Evolutionary conservation across 1,284 basidiomycete genomes (phyloP), one percentile per base, ranked within the genome.

Genomic region (Meripilus lineatus): DNA sequence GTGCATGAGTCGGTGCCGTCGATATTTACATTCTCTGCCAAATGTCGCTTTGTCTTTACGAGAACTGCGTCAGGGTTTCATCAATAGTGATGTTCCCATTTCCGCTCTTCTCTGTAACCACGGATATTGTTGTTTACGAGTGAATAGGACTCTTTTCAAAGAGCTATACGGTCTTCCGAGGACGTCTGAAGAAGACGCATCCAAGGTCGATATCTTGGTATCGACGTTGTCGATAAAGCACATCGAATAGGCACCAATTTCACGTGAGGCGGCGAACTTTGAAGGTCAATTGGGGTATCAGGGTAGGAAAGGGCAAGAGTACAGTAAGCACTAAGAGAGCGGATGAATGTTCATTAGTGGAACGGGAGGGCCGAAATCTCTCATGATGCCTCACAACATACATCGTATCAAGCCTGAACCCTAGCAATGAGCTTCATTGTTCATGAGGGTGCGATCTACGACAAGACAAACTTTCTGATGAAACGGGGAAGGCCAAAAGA

Each of bases 201-300:
- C 94, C 83, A 58, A 95, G 94, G 35, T 72, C 75, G 46, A 96
- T 75, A 4, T 72, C 2, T 69, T 62, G 4, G 71, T 63, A 14
- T 76, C 63, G 2, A 92, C 62, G 86, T 38, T 70, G 62, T 28
- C 89, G 79, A 56, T 95, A 93, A 15, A 99, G 74, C 5, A 99
- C 77, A 54, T 93, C 90, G 63, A 99, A 99, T 5, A 98, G 0
- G 96, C 95, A 40, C 95, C 95, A 38, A 99, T 82, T 34, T 90
- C 93, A 48, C 87, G 83, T 86, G 89, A 89, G 45, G 90, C 84
- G 18, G 86, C 89, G 2, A 84, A 74, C 86, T 89, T 41, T n/a
- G n/a, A n/a, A n/a, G n/a, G n/a, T n/a, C n/a, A n/a, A n/a, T n/a
- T n/a, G n/a, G n/a, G n/a, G n/a, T n/a, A n/a, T n/a, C n/a, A n/a